Percentiles rank a stretch among this genome's conserved stretches.
Conservation (phyloP, 768 basidiomycete species). For the Mycena rebaudengoi region DNA sequence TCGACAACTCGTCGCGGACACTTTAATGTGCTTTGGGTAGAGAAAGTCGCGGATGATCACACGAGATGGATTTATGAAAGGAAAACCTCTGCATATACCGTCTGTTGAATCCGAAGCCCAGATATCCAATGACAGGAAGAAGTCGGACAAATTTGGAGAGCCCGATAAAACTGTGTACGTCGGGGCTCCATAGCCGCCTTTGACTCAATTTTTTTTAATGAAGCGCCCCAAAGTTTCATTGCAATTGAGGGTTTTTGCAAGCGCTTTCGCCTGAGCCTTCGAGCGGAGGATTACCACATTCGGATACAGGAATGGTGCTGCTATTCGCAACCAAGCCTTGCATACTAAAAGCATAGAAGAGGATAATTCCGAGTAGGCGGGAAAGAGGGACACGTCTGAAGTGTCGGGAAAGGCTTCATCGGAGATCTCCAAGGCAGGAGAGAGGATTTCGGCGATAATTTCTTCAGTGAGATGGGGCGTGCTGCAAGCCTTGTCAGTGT, state of each 20-base stretch:
- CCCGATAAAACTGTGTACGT: slow-evolving; percentile 7
- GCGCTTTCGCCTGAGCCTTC: slow-evolving; percentile 29
- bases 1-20: background rate
- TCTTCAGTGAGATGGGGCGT: slow-evolving; percentile 21
- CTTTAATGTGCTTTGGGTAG: background rate
- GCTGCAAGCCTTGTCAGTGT: no score
- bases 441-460: slow-evolving; percentile 15
- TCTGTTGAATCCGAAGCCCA: background rate
- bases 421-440: slow-evolving; percentile 6
- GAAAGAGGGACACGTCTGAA: slow-evolving; percentile 12
- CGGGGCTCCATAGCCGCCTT: slow-evolving; percentile 28
- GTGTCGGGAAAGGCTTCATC: slow-evolving; percentile 6
- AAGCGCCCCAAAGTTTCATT: slow-evolving; percentile 29
- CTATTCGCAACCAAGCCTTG: slow-evolving; percentile 25
- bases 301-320: slow-evolving; percentile 34
- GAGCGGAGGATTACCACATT: slow-evolving; percentile 33
- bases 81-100: slow-evolving; percentile 13
- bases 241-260: slow-evolving; percentile 24
- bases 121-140: slow-evolving; percentile 1
- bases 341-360: slow-evolving; percentile 14
- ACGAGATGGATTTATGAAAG: slow-evolving; percentile 1
- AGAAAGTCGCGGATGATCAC: slow-evolving; percentile 4
- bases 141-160: slow-evolving; percentile 16
- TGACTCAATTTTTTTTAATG: slow-evolving; percentile 34
- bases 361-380: background rate